A percentile compares a stretch with the other conserved stretches of the same genome.
Conservation (phyloP, 768 basidiomycete species). For the Mycena galopus region DNA sequence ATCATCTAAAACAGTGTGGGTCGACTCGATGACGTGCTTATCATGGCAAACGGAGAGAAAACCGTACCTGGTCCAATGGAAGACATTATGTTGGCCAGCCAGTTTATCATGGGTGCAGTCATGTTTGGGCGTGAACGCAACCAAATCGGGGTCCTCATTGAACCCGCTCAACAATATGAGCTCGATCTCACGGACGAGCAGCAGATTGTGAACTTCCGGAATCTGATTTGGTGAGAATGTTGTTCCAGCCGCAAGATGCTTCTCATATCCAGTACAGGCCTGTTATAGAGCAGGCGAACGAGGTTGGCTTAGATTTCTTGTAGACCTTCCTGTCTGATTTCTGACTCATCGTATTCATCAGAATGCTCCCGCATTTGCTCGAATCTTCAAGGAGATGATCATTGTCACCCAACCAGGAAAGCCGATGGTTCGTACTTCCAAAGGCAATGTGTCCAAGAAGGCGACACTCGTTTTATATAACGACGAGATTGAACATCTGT, state of each 20-base stretch:
- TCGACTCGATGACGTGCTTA: background rate
- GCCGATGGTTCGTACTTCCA: background rate
- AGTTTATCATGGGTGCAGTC: background rate
- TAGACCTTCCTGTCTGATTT: too few species aligned
- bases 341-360: background rate
- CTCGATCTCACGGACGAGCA: background rate
- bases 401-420: background rate
- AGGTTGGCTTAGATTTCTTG: too few species aligned
- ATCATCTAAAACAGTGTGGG: background rate
- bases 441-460: background rate
- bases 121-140: background rate
- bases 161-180: background rate
- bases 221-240: slow-evolving; percentile 34
- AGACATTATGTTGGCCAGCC: background rate
- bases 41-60: background rate
- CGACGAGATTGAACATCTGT: background rate
- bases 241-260: background rate
- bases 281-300: too few species aligned
- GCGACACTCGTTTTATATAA: background rate
- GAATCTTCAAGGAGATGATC: background rate
- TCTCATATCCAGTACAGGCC: slow-evolving; percentile 39
- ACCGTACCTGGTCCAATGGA: background rate
- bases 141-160: background rate
- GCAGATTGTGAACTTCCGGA: background rate
- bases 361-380: background rate